A percentile compares a stretch with the other conserved stretches of the same genome.
Conservation (phyloP, 208 protist genomes). For the Leishmania turanica region DNA sequence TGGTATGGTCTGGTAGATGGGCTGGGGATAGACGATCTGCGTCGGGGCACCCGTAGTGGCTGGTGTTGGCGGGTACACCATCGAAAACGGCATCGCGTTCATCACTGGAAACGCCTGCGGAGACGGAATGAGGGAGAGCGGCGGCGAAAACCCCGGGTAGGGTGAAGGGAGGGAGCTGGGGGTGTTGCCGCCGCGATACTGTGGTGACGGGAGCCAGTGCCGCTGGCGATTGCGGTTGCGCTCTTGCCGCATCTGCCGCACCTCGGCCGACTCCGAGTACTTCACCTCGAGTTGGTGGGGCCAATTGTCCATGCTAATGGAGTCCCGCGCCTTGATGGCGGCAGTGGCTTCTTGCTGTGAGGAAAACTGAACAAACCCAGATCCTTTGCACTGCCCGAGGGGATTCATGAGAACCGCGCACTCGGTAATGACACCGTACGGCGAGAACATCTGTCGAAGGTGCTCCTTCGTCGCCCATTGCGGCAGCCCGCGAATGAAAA, state of each 20-base stretch:
- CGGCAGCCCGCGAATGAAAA: constrained; percentile 87
- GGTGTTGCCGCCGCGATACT: constrained; percentile 51
- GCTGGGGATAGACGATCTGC: constrained; percentile 53
- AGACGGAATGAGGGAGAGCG: constrained; percentile 56
- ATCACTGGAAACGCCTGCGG: constrained; percentile 57
- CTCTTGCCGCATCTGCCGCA: constrained; percentile 86
- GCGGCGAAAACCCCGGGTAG: constrained; percentile 32
- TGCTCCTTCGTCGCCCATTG: constrained; percentile 91
- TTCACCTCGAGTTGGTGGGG: constrained; percentile 78
- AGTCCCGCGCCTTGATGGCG: constrained; percentile 54
- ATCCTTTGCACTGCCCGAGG: constrained; percentile 92
- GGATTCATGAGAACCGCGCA: constrained; percentile 85
- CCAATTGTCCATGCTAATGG: constrained; percentile 78
- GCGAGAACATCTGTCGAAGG: constrained; percentile 63
- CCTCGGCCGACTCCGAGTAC: constrained; percentile 83
- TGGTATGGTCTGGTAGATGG: constrained; percentile 27
- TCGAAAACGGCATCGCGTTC: constrained; percentile 43
- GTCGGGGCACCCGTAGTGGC: constrained; percentile 29
- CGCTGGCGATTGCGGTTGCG: constrained; percentile 84
- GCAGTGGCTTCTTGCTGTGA: constrained; percentile 66
- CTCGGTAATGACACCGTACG: constrained; percentile 69
- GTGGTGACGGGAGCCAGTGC: constrained; percentile 69
- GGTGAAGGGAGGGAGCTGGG: constrained; percentile 31
- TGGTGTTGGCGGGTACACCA: constrained; percentile 55
- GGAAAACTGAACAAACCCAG: constrained; percentile 89